Evolutionary conservation across 164 flowering plant species (phyloP), one percentile per base, ranked within the genome.

Genomic region (Vitis cinerea): DNA sequence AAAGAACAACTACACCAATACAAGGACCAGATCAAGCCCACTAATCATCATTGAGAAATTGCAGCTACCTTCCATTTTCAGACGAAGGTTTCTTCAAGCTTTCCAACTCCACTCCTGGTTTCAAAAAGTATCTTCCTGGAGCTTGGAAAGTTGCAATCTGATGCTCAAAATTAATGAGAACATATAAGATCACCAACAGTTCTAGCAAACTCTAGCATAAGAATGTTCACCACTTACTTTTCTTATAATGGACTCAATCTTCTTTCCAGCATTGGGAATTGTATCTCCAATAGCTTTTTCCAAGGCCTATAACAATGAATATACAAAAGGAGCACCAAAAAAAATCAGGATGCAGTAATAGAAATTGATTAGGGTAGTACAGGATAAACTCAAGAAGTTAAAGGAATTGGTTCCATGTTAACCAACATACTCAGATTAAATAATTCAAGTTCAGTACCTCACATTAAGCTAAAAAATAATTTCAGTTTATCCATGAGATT

Each of bases 141-240:
- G 93, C 89, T 86, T 88, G 85, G 61, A 59, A 88, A 75, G 61
- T 82, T 56, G 99, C 98, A 83, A 93, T 90, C 99, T 96, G 89
- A 80, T 62, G 75, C 19, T 52, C 79, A 78, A 80, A 65, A 78
- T 65, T 58, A 76, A 74, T 51, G 37, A 64, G 52, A 72, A 72
- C 47, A 72, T 59, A 75, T 64, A 62, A 77, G 64, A 71, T 70
- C 27, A 66, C 14, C 47, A 47, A 9, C 10, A 50, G 12, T 44
- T 64, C 66, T 59, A 50, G 53, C 11, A 64, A 71, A 30, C 30
- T 71, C 61, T 17, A 61, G 31, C 61, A 63, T 64, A 72, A 71
- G 16, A 60, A 48, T 64, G 70, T 68, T 50, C 44, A 61, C 11
- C 57, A 82, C 86, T 72, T 74, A 96, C 99, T 69, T 83, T 89